A percentile compares a stretch with the other conserved stretches of the same genome.
Evolutionary conservation across 306 rosid genomes (phyloP).

Genomic region (Acmispon strigosus): DNA sequence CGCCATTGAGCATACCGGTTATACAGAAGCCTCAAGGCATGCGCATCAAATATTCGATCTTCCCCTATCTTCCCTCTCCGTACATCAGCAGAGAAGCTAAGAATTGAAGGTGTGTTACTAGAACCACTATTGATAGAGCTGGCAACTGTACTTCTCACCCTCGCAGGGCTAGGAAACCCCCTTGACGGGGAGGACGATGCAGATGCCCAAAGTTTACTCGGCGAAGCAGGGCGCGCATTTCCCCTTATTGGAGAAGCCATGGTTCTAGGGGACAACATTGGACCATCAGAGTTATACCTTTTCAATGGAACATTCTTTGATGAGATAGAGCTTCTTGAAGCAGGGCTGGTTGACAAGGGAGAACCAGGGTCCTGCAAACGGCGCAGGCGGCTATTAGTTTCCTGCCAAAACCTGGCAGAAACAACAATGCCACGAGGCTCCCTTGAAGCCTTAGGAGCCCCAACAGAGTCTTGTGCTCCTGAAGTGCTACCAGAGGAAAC

Average conservation of each 20-base stretch:
- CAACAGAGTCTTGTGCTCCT: slow-evolving; percentile 59
- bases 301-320: slow-evolving; percentile 56
- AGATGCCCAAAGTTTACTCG: slow-evolving; percentile 76
- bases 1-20: slow-evolving; percentile 94
- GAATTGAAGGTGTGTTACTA: slow-evolving; percentile 67
- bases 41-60: slow-evolving; percentile 87
- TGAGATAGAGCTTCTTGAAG: slow-evolving; percentile 39
- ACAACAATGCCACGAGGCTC: slow-evolving; percentile 65
- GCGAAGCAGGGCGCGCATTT: slow-evolving; percentile 71
- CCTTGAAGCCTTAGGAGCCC: slow-evolving; percentile 31
- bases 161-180: slow-evolving; percentile 74
- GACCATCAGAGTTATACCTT: slow-evolving; percentile 50
- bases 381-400: slow-evolving; percentile 81
- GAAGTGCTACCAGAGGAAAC: slow-evolving; percentile 96
- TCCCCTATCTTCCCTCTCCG: slow-evolving; percentile 97
- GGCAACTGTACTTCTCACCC: slow-evolving; percentile 60
- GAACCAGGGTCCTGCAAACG: slow-evolving; percentile 94
- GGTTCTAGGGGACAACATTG: slow-evolving; percentile 66
- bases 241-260: slow-evolving; percentile 76
- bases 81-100: slow-evolving; percentile 83
- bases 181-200: slow-evolving; percentile 63
- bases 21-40: slow-evolving; percentile 83
- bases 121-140: slow-evolving; percentile 48
- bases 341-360: slow-evolving; percentile 65
- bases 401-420: slow-evolving; percentile 98